Base-by-base conservation (phyloP, 2,329 filamentous ascomycete species). In the Fusarium cyanostomum region DNA sequence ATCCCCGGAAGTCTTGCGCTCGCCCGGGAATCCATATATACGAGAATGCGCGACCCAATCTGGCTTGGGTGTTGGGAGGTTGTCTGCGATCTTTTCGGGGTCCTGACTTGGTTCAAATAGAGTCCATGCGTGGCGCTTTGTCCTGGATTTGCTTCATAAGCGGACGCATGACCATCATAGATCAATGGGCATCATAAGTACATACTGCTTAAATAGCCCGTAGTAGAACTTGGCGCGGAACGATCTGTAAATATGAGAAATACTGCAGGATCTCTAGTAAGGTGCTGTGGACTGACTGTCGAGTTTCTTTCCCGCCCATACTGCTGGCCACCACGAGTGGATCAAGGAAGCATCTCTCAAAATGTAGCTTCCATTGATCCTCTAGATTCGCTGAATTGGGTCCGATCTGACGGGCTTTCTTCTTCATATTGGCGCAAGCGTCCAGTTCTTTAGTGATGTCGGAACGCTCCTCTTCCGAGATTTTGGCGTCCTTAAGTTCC, bases 31-130 rank as follows among this genome's bases (percentile, higher is more conserved):
- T 16, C 57, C 16, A 45, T 48, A 15, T 57, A 62, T 9, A 64
- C 48, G 5, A 38, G 52, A 52, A 13, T 62, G 64, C 1, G 64
- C 64, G n/a, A 53, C 57, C 43, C 60, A 66, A 15, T 55, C 55
- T 15, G 64, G 64, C 31, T 52, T 62, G 21, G 64, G 64, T 7
- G 45, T 33, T 9, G 46, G 48, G 6, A 66, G 55, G 5, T 45
- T 45, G 1, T 45, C 38, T 42, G 5, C 21, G 24, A 13, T 38
- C 41, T 41, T 11, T 10, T 26, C 18, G 54, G 21, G 30, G 16
- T 50, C 48, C 16, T 45, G 26, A 1, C 44, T 35, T 35, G 37
- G 41, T 10, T 33, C 48, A 27, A 63, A 60, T 15, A 63, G 26
- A n/a, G 45, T 44, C 60, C 60, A 63, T n/a, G 52, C n/a, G 13